Percentiles rank a stretch among this genome's conserved stretches.
These are phyloP conservation scores for Astrothelium macrocarpum DNA, from an alignment of 495 filamentous ascomycete species.

Conservation along the genomic window DNA sequence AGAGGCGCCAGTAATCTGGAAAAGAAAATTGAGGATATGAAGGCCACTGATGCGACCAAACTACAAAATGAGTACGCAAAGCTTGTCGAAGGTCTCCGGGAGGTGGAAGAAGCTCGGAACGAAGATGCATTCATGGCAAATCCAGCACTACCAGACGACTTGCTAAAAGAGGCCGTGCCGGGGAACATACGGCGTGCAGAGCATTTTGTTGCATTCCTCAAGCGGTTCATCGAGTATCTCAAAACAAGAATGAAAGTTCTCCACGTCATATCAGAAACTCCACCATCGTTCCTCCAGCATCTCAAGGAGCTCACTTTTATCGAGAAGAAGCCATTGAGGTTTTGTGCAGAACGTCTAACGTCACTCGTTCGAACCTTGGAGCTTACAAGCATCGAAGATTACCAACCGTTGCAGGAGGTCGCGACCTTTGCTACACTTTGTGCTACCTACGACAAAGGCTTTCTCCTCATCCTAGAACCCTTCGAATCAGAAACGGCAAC, in stretches of 20 bases:
- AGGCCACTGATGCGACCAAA: constrained; percentile 80
- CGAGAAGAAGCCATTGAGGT: constrained; percentile 89
- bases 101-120: constrained; percentile 75
- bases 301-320: constrained; percentile 94
- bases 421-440: constrained; percentile 97
- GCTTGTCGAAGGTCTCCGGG: constrained; percentile 83
- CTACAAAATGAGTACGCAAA: constrained; percentile 92
- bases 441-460: constrained; percentile 95
- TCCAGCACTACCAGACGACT: constrained; percentile 71
- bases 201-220: constrained; percentile 91
- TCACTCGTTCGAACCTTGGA: constrained; percentile 93
- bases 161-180: constrained; percentile 86
- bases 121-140: constrained; percentile 98
- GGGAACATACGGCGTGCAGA: constrained; percentile 95
- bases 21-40: constrained; percentile 84
- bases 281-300: constrained; percentile 85
- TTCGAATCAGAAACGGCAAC: constrained; percentile 93
- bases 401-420: constrained; percentile 92
- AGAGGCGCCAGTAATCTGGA: constrained; percentile 85
- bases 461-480: constrained; percentile 89
- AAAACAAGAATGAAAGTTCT: constrained; percentile 94
- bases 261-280: constrained; percentile 94
- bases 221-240: constrained; percentile 94
- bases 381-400: constrained; percentile 95
- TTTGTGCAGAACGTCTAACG: constrained; percentile 90